Base-by-base conservation (phyloP, 306 rosid species). In the Lotus japonicus region DNA sequence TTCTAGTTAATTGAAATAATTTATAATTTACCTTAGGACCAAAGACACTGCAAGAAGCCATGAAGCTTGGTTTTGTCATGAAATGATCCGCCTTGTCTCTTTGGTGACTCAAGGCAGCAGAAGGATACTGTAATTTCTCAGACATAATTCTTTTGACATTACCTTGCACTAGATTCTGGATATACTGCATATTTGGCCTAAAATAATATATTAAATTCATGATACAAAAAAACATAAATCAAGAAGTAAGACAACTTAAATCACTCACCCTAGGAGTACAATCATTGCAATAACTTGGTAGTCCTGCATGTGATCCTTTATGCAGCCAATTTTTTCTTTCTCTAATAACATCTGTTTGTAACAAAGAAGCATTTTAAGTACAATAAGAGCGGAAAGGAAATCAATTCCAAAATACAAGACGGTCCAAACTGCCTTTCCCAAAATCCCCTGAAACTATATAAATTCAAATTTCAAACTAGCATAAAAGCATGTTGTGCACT, bases 251-350 rank as follows among this genome's bases (percentile, higher is more conserved):
- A 64, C 6, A 59, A 66, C 44, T n/a, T 57, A 62, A 64, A 64
- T 5, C 19, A 77, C 84, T 61, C 53, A 92, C 96, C 98, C 98
- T 71, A 89, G 67, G 51, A 94, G 80, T 59, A 90, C 77, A 80
- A 90, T 67, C 98, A 90, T 94, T 51, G 98, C 96, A 71, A 85
- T 79, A 50, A 86, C 97, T 83, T 86, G 94, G 84, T 90, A 88
- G 58, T 70, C 87, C 72, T 79, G 94, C 98, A 90, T 88, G 69
- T 68, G 87, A 49, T 88, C 87, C 58, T 75, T 78, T 5, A 86
- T 7, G 11, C 81, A 74, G 56, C 84, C 72, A 28, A 50, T 19
- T 67, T 82, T 64, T 78, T 80, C 94, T 71, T 59, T 83, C 79
- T 90, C 96, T 57, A 94, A 76, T 79, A 80, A 86, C 36, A 85